Conservation (phyloP, 495 filamentous ascomycete species). For the Aspergillus egyptiacus region DNA sequence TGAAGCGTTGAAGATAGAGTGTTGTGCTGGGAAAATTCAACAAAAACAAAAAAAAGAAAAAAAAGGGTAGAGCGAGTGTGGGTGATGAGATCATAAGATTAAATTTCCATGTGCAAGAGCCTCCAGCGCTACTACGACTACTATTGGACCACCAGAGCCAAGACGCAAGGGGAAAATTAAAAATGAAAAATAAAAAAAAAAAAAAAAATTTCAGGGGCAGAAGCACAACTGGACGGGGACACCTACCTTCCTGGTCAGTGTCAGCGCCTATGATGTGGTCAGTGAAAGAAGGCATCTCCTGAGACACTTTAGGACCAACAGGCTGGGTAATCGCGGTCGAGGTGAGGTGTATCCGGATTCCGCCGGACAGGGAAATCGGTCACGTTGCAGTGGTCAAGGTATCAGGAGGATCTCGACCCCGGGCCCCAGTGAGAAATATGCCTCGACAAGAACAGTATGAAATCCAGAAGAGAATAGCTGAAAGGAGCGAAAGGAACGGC, state of each 20-base stretch:
- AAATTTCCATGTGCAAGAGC: constrained; percentile 9
- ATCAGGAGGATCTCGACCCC: too few relatives aligned
- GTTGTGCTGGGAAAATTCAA: not conserved
- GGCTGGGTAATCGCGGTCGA: not conserved
- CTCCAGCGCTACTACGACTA: constrained; percentile 20
- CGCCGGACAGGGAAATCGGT: constrained; percentile 1
- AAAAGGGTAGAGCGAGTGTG: too few relatives aligned
- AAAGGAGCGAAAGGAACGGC: not conserved
- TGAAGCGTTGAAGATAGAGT: not conserved
- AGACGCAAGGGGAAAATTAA: too few relatives aligned
- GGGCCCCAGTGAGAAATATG: too few relatives aligned
- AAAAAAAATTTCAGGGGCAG: constrained; percentile 8
- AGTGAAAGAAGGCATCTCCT: constrained; percentile 33
- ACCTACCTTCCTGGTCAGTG: constrained; percentile 35
- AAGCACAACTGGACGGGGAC: not conserved
- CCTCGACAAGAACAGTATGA: not conserved
- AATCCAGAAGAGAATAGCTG: too few relatives aligned
- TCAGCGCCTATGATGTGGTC: constrained; percentile 23
- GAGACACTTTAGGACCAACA: constrained; percentile 1
- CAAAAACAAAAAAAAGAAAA: not conserved
- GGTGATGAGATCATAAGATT: constrained; percentile 23
- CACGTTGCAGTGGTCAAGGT: not conserved
- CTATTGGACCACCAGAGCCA: constrained; percentile 13
- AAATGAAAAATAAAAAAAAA: constrained; percentile 5
- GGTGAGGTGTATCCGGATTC: not conserved